Base-by-base conservation (phyloP, 495 filamentous ascomycete species). In the Hypoxylon perforatum region DNA sequence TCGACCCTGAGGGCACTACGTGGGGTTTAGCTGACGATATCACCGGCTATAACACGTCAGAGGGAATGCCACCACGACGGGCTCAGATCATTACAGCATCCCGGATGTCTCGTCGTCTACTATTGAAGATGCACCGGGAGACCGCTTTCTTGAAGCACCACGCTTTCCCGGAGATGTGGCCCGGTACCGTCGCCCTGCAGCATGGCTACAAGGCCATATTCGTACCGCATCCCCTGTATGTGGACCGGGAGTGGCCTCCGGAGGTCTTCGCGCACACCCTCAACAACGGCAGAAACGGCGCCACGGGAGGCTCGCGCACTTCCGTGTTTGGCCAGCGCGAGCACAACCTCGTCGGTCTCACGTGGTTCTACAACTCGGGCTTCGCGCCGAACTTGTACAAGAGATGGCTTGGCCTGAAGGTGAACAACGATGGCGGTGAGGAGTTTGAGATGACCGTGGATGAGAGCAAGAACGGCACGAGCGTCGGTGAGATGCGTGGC, bases 161-260 rank as follows among this genome's bases (percentile, higher is more conserved):
- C 65, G 94, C 95, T 78, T 98, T 97, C 80, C 91, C 92, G 0
- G 95, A 99, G 76, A 97, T 97, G 93, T 97, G 91, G 91, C 90
- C 94, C 0, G 90, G 90, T 15, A 92, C 91, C 0, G 84, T 88
- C 4, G 91, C 94, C 7, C 82, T 99, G 3, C 96, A 98, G 53
- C 95, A 98, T 73, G 95, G 95, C 10, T 87, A 92, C 81, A 99
- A 99, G 78, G 95, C 92, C 45, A 95, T 99, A 19, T 97, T 89
- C 70, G 92, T 89, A 11, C 95, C 95, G 1, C 95, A 99, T 72
- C 92, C 94, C 0, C 83, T 96, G 36, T 97, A 90, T 73, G 86
- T 99, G 19, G 95, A 99, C 74, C 90, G 95, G 44, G 82, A 85
- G 49, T 99, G 95, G 95, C 95, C 95, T 7, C 82, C 85, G 2